phyloP scores from a whole-genome alignment of 2,329 filamentous ascomycete species.

The Microdochium bolleyi region DNA sequence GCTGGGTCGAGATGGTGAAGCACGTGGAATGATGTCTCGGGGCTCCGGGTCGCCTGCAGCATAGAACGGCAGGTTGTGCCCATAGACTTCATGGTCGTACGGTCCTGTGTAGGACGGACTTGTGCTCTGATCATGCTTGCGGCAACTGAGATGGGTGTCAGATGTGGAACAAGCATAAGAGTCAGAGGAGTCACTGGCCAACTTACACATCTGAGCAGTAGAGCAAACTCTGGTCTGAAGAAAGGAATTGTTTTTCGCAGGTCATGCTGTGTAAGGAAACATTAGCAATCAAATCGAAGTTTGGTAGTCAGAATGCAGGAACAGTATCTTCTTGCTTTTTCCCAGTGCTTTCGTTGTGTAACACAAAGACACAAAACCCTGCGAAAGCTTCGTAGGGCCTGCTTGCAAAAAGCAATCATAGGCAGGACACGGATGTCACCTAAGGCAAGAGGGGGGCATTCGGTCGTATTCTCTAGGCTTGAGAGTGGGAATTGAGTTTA shows the following conservation, averaged over 20 bases:
- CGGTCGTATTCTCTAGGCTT: too few relatives aligned
- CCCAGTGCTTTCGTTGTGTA: neutral
- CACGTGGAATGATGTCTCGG: constrained; percentile 55
- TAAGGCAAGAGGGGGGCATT: too few relatives aligned
- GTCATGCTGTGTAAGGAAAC: constrained; percentile 43
- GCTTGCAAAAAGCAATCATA: neutral
- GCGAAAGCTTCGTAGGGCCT: neutral
- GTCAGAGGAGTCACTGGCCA: constrained; percentile 1
- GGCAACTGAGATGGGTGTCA: constrained; percentile 34
- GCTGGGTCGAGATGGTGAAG: constrained; percentile 52
- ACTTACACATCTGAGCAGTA: constrained; percentile 59
- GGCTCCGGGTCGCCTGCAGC: constrained; percentile 40
- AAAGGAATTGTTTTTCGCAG: constrained; percentile 59
- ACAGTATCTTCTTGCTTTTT: constrained; percentile 9
- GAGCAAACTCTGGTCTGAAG: constrained; percentile 46
- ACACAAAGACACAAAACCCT: neutral
- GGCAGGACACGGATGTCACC: too few relatives aligned
- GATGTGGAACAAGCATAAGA: neutral
- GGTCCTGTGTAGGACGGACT: constrained; percentile 19
- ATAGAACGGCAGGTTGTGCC: constrained; percentile 34
- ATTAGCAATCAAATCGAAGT: constrained; percentile 9
- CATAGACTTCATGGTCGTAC: constrained; percentile 21
- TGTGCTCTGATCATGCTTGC: constrained; percentile 39
- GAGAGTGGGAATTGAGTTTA: constrained; percentile 11
- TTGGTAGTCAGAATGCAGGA: constrained; percentile 20